A percentile compares a stretch with the other conserved stretches of the same genome.
These are phyloP conservation scores for Russula griseocarnosa DNA, from an alignment of 768 basidiomycete species.

Conservation along the genomic window DNA sequence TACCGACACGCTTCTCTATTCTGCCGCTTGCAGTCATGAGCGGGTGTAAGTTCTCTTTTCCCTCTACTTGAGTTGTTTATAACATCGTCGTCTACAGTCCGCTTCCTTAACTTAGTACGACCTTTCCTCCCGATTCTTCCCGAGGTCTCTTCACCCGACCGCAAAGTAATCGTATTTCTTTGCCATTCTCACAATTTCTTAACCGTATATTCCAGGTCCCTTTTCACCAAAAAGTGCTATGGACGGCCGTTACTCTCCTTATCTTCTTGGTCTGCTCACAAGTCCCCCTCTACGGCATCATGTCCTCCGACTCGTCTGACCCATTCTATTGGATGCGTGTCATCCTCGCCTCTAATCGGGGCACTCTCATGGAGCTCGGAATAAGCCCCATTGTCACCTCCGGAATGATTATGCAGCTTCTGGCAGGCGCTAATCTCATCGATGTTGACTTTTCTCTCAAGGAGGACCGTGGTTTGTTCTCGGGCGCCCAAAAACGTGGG, in stretches of 20 bases:
- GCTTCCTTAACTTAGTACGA: constrained; percentile 96
- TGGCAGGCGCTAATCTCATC: constrained; percentile 95
- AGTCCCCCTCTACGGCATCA: constrained; percentile 98
- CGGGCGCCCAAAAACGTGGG: constrained; percentile 95
- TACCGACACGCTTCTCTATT: constrained; percentile 21
- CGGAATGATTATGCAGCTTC: constrained; percentile 99
- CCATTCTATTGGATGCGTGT: constrained; percentile 99
- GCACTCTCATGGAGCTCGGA: constrained; percentile 98
- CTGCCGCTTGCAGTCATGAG: constrained; percentile 53
- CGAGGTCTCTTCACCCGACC: constrained; percentile 96
- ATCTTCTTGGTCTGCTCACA: constrained; percentile 99
- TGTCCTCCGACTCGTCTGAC: constrained; percentile 98
- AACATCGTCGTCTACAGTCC: constrained; percentile 49
- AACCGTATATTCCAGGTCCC: constrained; percentile 59
- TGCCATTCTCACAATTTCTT: constrained; percentile 5
- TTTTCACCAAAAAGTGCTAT: constrained; percentile 97
- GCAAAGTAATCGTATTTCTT: constrained; percentile 59
- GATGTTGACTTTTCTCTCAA: constrained; percentile 97
- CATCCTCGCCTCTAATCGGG: constrained; percentile 96
- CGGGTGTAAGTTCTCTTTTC: constrained; percentile 56
- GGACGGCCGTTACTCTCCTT: constrained; percentile 98
- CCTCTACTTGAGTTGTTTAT: neutral
- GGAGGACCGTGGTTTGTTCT: constrained; percentile 94
- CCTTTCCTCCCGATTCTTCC: constrained; percentile 96
- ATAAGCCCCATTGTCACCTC: constrained; percentile 97